phyloP scores from a whole-genome alignment of 306 rosid genomes.

The Acacia acuminata region DNA sequence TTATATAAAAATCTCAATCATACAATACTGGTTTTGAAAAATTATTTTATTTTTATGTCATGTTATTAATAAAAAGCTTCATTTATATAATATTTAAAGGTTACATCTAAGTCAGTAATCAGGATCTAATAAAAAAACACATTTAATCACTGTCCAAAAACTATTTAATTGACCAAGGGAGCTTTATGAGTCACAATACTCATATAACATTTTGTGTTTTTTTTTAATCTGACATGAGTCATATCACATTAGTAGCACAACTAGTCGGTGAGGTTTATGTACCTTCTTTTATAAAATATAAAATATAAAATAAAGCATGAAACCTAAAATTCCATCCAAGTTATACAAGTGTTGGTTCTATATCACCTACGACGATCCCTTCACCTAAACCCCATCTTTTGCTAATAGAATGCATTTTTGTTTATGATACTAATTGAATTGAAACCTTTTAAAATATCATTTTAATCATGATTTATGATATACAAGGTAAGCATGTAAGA shows the following conservation, averaged over 20 bases:
- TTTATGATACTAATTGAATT: too few species aligned
- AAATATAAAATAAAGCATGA: background rate
- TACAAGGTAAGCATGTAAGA: too few species aligned
- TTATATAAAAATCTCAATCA: background rate
- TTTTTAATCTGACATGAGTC: background rate
- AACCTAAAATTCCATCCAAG: background rate
- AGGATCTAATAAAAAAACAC: background rate
- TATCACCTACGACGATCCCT: background rate
- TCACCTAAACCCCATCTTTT: background rate
- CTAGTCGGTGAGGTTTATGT: background rate
- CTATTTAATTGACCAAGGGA: background rate
- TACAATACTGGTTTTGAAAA: background rate
- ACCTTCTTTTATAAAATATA: fast-evolving
- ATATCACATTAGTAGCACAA: background rate
- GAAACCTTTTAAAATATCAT: too few species aligned
- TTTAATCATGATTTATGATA: too few species aligned
- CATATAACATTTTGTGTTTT: background rate
- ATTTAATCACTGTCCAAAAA: background rate
- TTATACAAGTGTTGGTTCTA: background rate
- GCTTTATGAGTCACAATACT: background rate
- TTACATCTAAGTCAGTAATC: background rate
- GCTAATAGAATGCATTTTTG: background rate
- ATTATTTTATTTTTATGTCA: background rate
- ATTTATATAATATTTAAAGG: background rate
- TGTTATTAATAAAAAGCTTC: background rate